These are phyloP conservation scores for Periconia sp. DNA, from an alignment of 2,329 filamentous ascomycete species.

Conservation along the genomic window DNA sequence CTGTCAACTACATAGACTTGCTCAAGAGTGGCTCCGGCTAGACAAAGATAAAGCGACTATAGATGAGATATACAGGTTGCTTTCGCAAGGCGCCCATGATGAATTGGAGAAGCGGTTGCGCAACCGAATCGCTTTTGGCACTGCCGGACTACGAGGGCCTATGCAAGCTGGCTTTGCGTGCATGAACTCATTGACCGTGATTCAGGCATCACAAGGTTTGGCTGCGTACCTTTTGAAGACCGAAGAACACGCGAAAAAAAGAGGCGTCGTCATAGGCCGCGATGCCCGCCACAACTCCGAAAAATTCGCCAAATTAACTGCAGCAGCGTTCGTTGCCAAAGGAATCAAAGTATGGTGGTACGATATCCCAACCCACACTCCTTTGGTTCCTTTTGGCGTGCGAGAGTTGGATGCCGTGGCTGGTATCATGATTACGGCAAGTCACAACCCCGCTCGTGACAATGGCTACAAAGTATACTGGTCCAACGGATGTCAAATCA, in stretches of 20 bases:
- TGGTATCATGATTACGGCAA: conserved; percentile 68
- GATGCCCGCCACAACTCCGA: conserved; percentile 65
- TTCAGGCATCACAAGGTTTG: conserved; percentile 66
- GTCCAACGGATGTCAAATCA: conserved; percentile 66
- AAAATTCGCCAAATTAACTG: conserved; percentile 62
- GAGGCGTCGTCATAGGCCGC: conserved; percentile 62
- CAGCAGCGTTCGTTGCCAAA: conserved; percentile 60
- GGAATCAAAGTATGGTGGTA: conserved; percentile 63
- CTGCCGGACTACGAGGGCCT: conserved; percentile 62
- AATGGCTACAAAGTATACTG: conserved; percentile 72
- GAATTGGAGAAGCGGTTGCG: conserved; percentile 58
- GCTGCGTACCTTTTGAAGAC: conserved; percentile 59
- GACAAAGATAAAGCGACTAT: conserved; percentile 58
- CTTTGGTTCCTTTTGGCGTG: conserved; percentile 64
- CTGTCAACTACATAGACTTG: conserved; percentile 32
- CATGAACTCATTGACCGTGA: conserved; percentile 62
- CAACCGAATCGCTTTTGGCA: conserved; percentile 63
- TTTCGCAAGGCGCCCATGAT: conserved; percentile 46
- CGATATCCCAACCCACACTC: conserved; percentile 59
- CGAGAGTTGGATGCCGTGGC: conserved; percentile 56
- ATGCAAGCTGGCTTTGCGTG: conserved; percentile 67
- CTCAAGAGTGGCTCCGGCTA: conserved; percentile 60
- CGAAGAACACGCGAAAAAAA: conserved; percentile 44
- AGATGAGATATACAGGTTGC: conserved; percentile 57
- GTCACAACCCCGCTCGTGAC: conserved; percentile 65